Conservation (phyloP, 2,329 filamentous ascomycete genomes). For the Exophiala viscosa region DNA sequence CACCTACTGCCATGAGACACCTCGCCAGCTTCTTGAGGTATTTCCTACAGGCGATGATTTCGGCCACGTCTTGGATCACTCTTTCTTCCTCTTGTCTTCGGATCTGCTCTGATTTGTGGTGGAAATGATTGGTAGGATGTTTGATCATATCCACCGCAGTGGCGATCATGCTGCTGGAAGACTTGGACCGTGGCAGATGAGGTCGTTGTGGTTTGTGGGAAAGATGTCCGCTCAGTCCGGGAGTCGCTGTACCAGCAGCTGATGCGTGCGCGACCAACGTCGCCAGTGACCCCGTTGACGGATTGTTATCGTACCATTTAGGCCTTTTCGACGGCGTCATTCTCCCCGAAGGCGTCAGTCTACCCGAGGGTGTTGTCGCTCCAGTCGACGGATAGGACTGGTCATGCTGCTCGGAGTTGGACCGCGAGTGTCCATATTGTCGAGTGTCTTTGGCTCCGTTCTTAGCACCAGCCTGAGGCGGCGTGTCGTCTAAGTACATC, state of each 20-base stretch:
- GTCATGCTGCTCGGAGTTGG: conserved; percentile 6
- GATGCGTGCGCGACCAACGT: conserved; percentile 19
- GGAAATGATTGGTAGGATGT: conserved; percentile 17
- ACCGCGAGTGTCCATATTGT: conserved; percentile 7
- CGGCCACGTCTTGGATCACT: conserved; percentile 49
- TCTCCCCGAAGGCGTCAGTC: conserved; percentile 22
- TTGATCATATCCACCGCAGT: conserved; percentile 26
- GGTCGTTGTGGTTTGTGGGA: conserved; percentile 14
- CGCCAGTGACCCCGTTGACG: conserved; percentile 17
- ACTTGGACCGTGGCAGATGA: conserved; percentile 6
- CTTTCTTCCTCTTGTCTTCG: conserved; percentile 16
- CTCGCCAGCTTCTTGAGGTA: conserved; percentile 82
- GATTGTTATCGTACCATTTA: conserved; percentile 29
- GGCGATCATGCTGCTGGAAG: conserved; percentile 20
- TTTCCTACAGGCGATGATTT: conserved; percentile 72
- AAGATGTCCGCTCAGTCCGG: conserved; percentile 5
- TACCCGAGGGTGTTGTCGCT: conserved; percentile 10
- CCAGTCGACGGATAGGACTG: conserved; percentile 4
- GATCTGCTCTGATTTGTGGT: conserved; percentile 9
- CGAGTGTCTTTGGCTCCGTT: background rate
- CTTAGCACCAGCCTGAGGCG: conserved; percentile 2
- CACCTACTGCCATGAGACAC: conserved; percentile 84
- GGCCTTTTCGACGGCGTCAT: conserved; percentile 26
- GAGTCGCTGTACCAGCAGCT: conserved; percentile 12
- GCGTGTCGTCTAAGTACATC: conserved; percentile 10